Conservation (phyloP, 1,284 basidiomycete species). For the Athelia sp. region DNA sequence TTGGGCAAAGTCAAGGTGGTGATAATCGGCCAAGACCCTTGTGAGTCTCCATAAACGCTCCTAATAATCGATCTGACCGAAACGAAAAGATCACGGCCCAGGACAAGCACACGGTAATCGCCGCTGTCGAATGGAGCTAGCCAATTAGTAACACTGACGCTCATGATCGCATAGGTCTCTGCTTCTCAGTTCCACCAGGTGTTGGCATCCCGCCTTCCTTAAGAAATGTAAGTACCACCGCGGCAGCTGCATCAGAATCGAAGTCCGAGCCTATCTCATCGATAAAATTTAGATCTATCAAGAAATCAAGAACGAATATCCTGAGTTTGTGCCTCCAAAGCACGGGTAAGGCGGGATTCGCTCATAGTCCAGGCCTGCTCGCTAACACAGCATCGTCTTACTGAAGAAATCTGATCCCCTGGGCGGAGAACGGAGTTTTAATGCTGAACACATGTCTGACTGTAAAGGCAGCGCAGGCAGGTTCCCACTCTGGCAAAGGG, state of each 20-base stretch:
- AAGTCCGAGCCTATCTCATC: constrained; percentile 2
- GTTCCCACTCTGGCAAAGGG: constrained; percentile 81
- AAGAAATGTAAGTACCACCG: constrained; percentile 52
- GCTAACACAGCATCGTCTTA: constrained; percentile 12
- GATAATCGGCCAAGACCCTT: constrained; percentile 72
- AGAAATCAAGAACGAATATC: constrained; percentile 81
- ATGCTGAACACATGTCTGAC: constrained; percentile 91
- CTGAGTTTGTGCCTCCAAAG: constrained; percentile 72
- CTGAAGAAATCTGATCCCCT: constrained; percentile 71
- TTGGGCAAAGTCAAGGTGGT: constrained; percentile 75
- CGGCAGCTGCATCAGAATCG: constrained; percentile 10
- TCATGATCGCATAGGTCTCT: constrained; percentile 50
- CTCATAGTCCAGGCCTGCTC: constrained; percentile 9
- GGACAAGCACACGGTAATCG: constrained; percentile 68
- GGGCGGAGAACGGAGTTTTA: constrained; percentile 88
- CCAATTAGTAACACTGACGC: too few relatives aligned
- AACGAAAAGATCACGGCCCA: constrained; percentile 49
- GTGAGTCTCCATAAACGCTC: background rate
- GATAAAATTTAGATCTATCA: constrained; percentile 72
- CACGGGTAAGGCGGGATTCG: constrained; percentile 66
- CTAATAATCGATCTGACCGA: too few relatives aligned
- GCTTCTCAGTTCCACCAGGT: constrained; percentile 82
- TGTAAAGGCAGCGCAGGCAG: constrained; percentile 70
- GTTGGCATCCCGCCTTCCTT: constrained; percentile 76
- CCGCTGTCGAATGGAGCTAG: background rate